Base-by-base conservation (phyloP, 1,284 basidiomycete species). In the Ceratorhiza oryzae-sativae region DNA sequence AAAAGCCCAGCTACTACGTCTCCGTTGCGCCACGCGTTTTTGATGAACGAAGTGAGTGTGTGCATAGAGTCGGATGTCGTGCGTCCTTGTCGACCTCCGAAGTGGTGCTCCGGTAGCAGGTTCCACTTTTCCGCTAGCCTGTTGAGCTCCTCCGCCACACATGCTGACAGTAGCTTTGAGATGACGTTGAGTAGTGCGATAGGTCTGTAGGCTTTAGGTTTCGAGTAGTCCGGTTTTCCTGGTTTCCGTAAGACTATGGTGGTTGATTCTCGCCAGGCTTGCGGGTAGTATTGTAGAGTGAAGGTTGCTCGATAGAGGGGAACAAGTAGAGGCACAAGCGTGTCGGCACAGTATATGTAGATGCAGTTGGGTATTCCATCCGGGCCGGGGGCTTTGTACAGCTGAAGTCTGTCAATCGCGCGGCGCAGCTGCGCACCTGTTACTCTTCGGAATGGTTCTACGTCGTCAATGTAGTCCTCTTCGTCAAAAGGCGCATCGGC, bases 301-400 rank as follows among this genome's bases (percentile, higher is more conserved):
- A 73, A 65, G 13, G 72, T 63, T 9, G 67, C 72, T 27, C 53
- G 32, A 23, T 32, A 58, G 73, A 65, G 0, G 74, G 36, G 0
- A 79, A 73, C 0, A 32, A 27, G 36, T 81, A 76, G 1, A 76
- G 76, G 77, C 0, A 78, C 56, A 0, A 84, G 75, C 0, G 77
- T 20, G 12, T 79, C 76, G 0, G 58, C 46, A 39, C 75, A 78
- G 1, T 80, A 34, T 18, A 68, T 78, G 59, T 80, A 76, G 0
- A 83, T 79, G 10, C 77, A 74, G 71, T 84, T 84, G 0, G 81
- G 78, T 3, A 82, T 77, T 0, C 77, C 77, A 48, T 81, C 80
- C 0, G 80, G 79, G 0, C 81, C 80, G 0, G 80, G 77, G 0
- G 80, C 83, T 55, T 85, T 85, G 73, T 55, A 71, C 5, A 72